Base-by-base conservation (phyloP, 305 asterid genomes). In the Striga hermonthica region DNA sequence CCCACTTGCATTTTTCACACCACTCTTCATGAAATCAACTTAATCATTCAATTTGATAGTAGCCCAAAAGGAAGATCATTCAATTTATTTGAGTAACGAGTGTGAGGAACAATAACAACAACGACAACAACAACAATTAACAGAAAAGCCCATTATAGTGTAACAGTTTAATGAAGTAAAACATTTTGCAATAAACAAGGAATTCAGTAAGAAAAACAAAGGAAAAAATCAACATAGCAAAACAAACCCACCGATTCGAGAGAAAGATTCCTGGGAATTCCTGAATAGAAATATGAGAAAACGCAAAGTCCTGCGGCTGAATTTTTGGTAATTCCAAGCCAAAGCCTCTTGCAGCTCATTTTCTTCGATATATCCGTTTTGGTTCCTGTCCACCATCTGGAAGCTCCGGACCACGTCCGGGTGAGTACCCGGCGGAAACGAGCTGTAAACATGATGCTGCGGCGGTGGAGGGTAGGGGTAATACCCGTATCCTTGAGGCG, bases 361-460 rank as follows among this genome's bases (percentile, higher is more conserved):
- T 50, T 84, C 96, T 57, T 90, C 97, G 72, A 88, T 78, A 61
- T 74, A 90, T 15, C 95, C 97, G 72, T 89, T 86, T 31, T 64
- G 78, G 66, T 90, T 86, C 68, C 82, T 74, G 43, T 88, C 97
- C 70, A 86, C 97, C 96, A 82, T 84, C 77, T 84, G 91, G 68
- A 86, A 90, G 69, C 84, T 84, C 76, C 83, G 80, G 66, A 90
- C 80, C 74, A 88, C 84, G 63, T 86, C 95, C 72, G 93, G 95
- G 65, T 81, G 78, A 5, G 96, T 90, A 2, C 89, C 96, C 43
- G 82, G 88, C 0, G 96, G 96, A 69, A 86, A 90, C 59, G 75
- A 65, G 43, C 72, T 68, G 71, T 74, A 63, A 11, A 59, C 49
- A 64, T 50, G 64, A 45, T 75, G 79, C 74, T 62, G 81, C 59